phyloP scores from a whole-genome alignment of 2,329 filamentous ascomycete species.

The Cladosporium velox region DNA sequence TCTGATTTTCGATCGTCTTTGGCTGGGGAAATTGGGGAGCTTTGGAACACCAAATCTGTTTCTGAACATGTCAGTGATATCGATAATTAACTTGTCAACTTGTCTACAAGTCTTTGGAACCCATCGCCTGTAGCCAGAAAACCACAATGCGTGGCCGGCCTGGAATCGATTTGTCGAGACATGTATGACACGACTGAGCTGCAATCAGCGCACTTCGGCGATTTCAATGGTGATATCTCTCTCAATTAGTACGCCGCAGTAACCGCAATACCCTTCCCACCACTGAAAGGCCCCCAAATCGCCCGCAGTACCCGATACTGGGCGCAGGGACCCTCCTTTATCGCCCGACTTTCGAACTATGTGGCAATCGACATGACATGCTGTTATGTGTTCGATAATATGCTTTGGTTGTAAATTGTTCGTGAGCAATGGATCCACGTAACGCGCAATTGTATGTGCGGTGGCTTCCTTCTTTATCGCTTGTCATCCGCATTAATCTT shows the following conservation, averaged over 20 bases:
- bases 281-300: background rate
- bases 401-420: background rate
- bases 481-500: background rate
- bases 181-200: slow-evolving; percentile 5
- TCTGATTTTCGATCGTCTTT: background rate
- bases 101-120: background rate
- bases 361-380: slow-evolving; percentile 12
- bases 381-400: background rate
- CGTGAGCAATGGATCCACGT: background rate
- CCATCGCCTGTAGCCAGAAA: background rate
- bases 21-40: background rate
- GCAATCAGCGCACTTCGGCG: slow-evolving; percentile 11
- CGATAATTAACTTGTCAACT: background rate
- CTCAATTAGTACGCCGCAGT: slow-evolving; percentile 8
- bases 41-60: background rate
- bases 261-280: slow-evolving; percentile 17
- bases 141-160: background rate
- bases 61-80: background rate
- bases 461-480: background rate
- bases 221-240: slow-evolving; percentile 1
- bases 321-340: background rate
- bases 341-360: background rate
- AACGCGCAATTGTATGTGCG: background rate
- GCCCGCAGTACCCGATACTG: slow-evolving; percentile 16
- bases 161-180: background rate